Base-by-base conservation (phyloP, 345 rosid species). In the Ceriops tagal region DNA sequence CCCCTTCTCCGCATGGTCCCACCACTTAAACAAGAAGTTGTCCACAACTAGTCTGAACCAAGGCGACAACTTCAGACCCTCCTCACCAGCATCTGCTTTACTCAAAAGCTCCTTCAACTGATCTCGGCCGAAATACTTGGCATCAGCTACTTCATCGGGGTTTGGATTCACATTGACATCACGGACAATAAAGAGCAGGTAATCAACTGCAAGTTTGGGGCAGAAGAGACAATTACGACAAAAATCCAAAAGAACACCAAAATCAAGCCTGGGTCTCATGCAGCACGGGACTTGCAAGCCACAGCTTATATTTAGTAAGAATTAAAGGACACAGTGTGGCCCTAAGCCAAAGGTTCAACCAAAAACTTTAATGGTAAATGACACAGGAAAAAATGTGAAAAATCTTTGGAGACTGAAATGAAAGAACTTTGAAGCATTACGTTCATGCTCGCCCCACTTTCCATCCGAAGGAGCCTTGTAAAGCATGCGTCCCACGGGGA, bases 381-480 rank as follows among this genome's bases (percentile, higher is more conserved):
- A 11, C 8, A 32, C 37, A 26, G 20, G 19, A 6, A 53, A 30
- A 55, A 58, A 16, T 5, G 28, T 15, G 15, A 6, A 22, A 56
- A 20, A 22, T 4, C 8, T 8, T 58, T 28, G 13, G 22, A 13
- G 18, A 30, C 11, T 63, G 51, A 22, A 68, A 34, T 9, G 62
- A 46, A 34, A 43, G 35, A 18, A 35, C 61, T 53, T 9, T 51
- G 55, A 69, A 61, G 35, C n/a, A 64, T 81, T 85, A 93, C 98
- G 88, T 88, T 93, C 96, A 70, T 93, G 98, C 82, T 93, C 97
- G 51, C 97, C 98, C 97, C 98, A 93, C 73, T 88, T 88, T 66
- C 97, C 97, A 72, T 91, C 98, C 55, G 97, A 93, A 83, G 98
- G 96, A 59, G 97, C 97, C 84, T 91, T 93, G 83, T 93, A 93